These are phyloP conservation scores for Aegle marmelos DNA, from an alignment of 345 rosid genomes.

Conservation along the genomic window DNA sequence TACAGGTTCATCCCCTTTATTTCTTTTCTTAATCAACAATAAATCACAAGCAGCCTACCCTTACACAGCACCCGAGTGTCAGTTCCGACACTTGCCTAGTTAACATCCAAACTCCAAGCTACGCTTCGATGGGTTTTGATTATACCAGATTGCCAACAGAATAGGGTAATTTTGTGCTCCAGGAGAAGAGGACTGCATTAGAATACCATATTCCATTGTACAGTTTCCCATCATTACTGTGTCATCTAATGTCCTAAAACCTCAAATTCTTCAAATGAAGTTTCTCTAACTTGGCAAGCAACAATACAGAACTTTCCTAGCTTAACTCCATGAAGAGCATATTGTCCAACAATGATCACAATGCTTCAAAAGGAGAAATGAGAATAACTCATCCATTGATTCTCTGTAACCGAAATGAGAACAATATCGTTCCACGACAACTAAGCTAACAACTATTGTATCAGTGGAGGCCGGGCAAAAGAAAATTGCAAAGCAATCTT, in stretches of 20 bases:
- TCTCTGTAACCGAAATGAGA: too few species aligned
- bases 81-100: not conserved
- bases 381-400: not conserved
- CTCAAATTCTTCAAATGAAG: not conserved
- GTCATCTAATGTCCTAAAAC: not conserved
- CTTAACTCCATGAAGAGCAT: not conserved
- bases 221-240: not conserved
- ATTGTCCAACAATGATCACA: not conserved
- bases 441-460: not conserved
- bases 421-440: not conserved
- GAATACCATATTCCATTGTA: not conserved
- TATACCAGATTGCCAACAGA: not conserved
- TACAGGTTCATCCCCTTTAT: not conserved
- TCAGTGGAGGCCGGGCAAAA: not conserved
- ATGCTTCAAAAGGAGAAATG: not conserved
- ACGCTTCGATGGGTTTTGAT: not conserved
- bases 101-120: not conserved
- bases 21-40: not conserved
- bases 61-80: not conserved
- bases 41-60: not conserved
- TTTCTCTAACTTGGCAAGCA: not conserved
- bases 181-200: not conserved
- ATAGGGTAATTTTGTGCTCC: not conserved
- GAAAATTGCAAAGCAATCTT: not conserved
- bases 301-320: not conserved